Evolutionary conservation across 805 yeast genomes (phyloP), one percentile per base, ranked within the genome.

Genomic region (Candida coleopterorum): DNA sequence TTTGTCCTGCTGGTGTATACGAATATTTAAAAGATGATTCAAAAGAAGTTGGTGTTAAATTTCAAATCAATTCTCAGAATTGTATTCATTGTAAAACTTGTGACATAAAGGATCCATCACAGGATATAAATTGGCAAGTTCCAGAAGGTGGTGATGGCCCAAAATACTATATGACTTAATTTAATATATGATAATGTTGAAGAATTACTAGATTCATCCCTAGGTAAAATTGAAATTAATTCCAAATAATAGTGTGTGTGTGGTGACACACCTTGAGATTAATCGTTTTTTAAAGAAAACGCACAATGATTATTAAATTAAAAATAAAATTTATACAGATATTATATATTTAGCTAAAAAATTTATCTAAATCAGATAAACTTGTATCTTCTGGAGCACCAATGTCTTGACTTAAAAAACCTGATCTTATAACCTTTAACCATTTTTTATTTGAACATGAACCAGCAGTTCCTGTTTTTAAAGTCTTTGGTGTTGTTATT

Each of bases 91-190:
- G 98, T 68, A 93, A 93, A 63, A 90, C 97, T 2, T 90, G 98
- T 69, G 98, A 93, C 62, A 93, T 93, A 59, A 93, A 93, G 62
- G 94, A 83, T 8, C 98, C 98, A 6, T 72, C 86, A 1, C 96
- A 90, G 62, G 96, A 89, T 55, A 93, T 93, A 44, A 73, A 77
- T 55, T 93, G 98, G 98, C 76, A 80, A 9, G 96, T 87, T n/a
- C 98, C 98, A 6, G 97, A 93, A 67, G 97, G 98, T 43, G 97
- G 97, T 21, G 98, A 85, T 58, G 98, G 98, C 10, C 98, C 98
- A 39, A 93, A 93, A 60, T 93, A 93, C 58, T 81, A 81, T 58
- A 77, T 86, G 81, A 53, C 36, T 16, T 22, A 15, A 31, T 17
- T 15, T 15, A 31, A 24, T 24, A n/a, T n/a, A n/a, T n/a, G n/a